phyloP scores from a whole-genome alignment of 225 moss, liverwort and hornwort species.

The Sphagnum tenellum region DNA sequence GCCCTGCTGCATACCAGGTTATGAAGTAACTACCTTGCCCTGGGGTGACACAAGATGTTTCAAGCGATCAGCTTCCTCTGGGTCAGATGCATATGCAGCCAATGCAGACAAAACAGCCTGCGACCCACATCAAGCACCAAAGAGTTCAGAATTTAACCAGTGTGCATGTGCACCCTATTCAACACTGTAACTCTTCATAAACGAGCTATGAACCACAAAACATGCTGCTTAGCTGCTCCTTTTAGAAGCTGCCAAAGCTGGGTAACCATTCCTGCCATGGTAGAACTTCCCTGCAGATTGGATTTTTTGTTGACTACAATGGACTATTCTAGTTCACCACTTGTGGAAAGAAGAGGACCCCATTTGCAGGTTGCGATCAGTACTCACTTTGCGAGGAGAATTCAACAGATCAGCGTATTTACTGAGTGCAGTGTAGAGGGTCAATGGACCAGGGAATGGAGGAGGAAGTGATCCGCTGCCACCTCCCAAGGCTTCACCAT shows the following conservation, averaged over 20 bases:
- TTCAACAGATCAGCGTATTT: constrained; percentile 72
- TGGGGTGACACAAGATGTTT: constrained; percentile 51
- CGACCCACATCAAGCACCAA: not conserved
- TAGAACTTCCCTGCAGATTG: too few relatives aligned
- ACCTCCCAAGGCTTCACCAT: constrained; percentile 56
- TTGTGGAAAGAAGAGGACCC: too few relatives aligned
- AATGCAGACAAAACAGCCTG: constrained; percentile 58
- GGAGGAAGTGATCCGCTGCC: constrained; percentile 45
- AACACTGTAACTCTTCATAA: too few relatives aligned
- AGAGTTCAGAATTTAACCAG: not conserved
- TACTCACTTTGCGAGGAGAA: constrained; percentile 36
- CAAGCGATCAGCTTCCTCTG: constrained; percentile 49
- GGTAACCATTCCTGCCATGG: too few relatives aligned
- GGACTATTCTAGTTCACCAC: too few relatives aligned
- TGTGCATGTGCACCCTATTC: too few relatives aligned
- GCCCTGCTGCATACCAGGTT: too few relatives aligned
- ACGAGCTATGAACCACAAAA: too few relatives aligned
- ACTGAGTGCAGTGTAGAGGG: constrained; percentile 53
- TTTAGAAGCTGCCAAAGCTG: too few relatives aligned
- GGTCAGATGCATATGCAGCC: constrained; percentile 47
- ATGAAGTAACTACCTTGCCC: constrained; percentile 41
- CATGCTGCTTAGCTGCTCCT: too few relatives aligned
- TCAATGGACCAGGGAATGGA: constrained; percentile 65
- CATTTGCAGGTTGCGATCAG: too few relatives aligned
- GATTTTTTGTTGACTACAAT: too few relatives aligned